Conservation (phyloP, 179 eudicot genomes). For the Spergularia azorica region DNA sequence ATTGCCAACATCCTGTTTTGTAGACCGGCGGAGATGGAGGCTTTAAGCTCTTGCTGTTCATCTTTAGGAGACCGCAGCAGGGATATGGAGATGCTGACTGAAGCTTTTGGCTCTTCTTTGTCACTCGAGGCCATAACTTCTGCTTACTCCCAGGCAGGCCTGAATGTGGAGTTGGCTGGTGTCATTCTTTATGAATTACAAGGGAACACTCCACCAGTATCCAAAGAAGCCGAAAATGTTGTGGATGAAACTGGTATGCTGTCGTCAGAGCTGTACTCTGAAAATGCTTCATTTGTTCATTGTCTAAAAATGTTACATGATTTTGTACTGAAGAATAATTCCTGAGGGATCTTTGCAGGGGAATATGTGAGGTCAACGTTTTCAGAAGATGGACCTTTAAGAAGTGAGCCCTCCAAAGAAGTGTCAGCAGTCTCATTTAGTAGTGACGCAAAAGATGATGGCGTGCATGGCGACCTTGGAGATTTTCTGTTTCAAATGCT, state of each 20-base stretch:
- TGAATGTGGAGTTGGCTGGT: slow-evolving; percentile 44
- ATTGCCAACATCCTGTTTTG: slow-evolving; percentile 4
- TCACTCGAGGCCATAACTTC: slow-evolving; percentile 60
- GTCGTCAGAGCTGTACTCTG: slow-evolving; percentile 2
- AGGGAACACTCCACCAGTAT: slow-evolving; percentile 30
- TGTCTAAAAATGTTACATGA: background rate
- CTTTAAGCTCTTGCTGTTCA: slow-evolving; percentile 28
- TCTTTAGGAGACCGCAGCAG: slow-evolving; percentile 29
- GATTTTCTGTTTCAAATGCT: slow-evolving; percentile 69
- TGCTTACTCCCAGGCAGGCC: slow-evolving; percentile 61
- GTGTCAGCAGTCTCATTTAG: slow-evolving; percentile 15
- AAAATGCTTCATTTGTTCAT: background rate
- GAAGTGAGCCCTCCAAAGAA: slow-evolving; percentile 4
- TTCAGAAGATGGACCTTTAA: slow-evolving; percentile 14
- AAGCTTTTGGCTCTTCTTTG: slow-evolving; percentile 63
- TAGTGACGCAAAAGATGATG: slow-evolving; percentile 23
- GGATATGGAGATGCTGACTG: slow-evolving; percentile 60
- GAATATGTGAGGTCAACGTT: slow-evolving; percentile 6
- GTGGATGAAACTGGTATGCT: slow-evolving; percentile 12
- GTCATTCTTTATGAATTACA: slow-evolving; percentile 48
- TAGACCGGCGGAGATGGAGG: slow-evolving; percentile 30
- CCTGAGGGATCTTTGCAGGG: slow-evolving; percentile 4
- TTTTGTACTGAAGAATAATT: background rate
- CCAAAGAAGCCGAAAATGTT: slow-evolving; percentile 26
- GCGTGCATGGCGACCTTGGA: slow-evolving; percentile 46